phyloP scores from a whole-genome alignment of 805 yeast genomes.

The Pichia deserticola region DNA sequence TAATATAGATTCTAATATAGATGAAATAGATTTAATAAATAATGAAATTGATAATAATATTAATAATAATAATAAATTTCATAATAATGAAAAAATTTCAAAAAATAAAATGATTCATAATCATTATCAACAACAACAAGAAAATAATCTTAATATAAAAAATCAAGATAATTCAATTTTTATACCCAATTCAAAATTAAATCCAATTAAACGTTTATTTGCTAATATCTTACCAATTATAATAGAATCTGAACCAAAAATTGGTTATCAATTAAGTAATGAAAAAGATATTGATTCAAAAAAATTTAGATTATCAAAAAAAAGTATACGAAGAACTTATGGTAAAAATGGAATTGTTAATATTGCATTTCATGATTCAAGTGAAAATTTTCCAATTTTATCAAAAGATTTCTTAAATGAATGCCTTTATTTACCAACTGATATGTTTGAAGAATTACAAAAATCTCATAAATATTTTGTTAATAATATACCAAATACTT shows the following conservation, averaged over 20 bases:
- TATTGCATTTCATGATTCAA: slow-evolving; percentile 27
- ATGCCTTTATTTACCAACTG: slow-evolving; percentile 40
- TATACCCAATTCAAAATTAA: not conserved
- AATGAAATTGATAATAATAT: too few species aligned
- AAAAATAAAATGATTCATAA: not conserved
- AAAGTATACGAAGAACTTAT: slow-evolving; percentile 15
- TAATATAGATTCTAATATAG: not conserved
- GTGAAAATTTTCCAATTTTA: slow-evolving; percentile 30
- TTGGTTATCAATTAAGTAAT: slow-evolving; percentile 17
- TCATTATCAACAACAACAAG: not conserved
- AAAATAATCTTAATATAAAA: too few species aligned
- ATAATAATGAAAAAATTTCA: too few species aligned
- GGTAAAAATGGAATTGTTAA: slow-evolving; percentile 24
- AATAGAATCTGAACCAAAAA: slow-evolving; percentile 8
- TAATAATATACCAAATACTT: slow-evolving; percentile 28
- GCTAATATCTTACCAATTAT: slow-evolving; percentile 3
- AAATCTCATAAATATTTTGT: slow-evolving; percentile 42
- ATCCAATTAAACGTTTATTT: not conserved
- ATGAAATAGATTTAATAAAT: not conserved
- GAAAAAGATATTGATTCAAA: not conserved
- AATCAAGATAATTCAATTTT: not conserved
- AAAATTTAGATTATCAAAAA: not conserved
- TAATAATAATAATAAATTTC: not conserved
- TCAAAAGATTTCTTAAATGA: slow-evolving; percentile 45
- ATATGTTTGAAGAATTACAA: slow-evolving; percentile 37